Percentiles rank a stretch among this genome's conserved stretches.
Evolutionary conservation across 176 grass and related monocot genomes (phyloP).

Genomic region (Eleusine coracana): DNA sequence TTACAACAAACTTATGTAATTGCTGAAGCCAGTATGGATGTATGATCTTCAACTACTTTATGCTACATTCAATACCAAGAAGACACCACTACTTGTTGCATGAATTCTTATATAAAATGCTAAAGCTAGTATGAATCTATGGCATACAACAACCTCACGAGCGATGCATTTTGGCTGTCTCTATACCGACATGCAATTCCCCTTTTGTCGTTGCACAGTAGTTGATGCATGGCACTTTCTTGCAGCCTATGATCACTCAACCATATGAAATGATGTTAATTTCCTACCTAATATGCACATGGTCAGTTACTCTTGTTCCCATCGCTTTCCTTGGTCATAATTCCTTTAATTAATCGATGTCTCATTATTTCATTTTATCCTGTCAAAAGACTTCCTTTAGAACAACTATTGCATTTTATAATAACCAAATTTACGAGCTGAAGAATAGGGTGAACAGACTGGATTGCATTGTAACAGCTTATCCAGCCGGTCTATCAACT

Average conservation of each 20-base stretch:
- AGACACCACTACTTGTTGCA: slow-evolving; percentile 14
- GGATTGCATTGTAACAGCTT: too few species aligned
- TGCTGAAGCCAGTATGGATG: slow-evolving; percentile 39
- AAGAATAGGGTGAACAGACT: neutral
- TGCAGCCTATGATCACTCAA: slow-evolving; percentile 6
- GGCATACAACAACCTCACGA: slow-evolving; percentile 23
- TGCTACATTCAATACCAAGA: neutral
- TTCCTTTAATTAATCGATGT: too few species aligned
- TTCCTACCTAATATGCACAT: slow-evolving; percentile 55
- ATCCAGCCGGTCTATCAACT: neutral
- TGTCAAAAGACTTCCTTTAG: neutral
- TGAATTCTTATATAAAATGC: neutral
- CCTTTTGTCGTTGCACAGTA: slow-evolving; percentile 2
- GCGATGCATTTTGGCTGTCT: slow-evolving; percentile 11
- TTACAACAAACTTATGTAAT: slow-evolving; percentile 15
- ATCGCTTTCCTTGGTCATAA: neutral
- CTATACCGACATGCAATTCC: slow-evolving; percentile 8
- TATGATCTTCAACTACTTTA: slow-evolving; percentile 21
- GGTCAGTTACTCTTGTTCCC: slow-evolving; percentile 1
- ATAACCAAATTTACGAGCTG: neutral
- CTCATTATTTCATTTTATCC: slow-evolving; percentile 4
- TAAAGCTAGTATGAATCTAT: slow-evolving; percentile 29
- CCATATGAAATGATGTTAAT: slow-evolving; percentile 41
- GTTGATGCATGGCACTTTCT: slow-evolving; percentile 15
- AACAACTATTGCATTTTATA: neutral